Evolutionary conservation across 495 filamentous ascomycete species (phyloP), one percentile per base, ranked within the genome.

Genomic region (Penicillium argentinense): DNA sequence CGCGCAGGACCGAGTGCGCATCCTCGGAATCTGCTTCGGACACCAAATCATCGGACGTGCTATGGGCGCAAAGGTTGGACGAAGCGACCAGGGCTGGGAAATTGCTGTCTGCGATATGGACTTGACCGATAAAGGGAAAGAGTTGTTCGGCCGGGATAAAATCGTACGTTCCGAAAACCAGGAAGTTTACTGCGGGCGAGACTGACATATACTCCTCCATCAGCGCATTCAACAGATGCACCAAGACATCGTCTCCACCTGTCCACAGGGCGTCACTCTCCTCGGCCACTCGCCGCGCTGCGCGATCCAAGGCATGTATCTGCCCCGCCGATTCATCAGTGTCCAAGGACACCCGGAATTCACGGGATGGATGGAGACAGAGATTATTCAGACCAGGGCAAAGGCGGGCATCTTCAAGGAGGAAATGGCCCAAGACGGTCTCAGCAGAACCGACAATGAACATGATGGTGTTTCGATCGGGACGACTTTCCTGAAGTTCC

Each of bases 311-410:
- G 88, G 86, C 43, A 90, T 96, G 81, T 85, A 93, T 60, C 55
- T 74, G 7, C 79, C 83, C 14, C 69, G 72, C 11, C 70, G 74
- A 5, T 71, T 87, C 49, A 83, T 97, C 24, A 86, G 88, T 0
- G 82, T 96, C 3, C 91, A 97, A 63, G 91, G 90, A 4, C 92
- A 97, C 60, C 92, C 92, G 5, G 92, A 97, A 65, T 96, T 93
- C 59, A 88, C 75, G 3, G 74, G 71, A 39, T 81, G 85, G 26
- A 92, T 96, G 46, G 77, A 90, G 49, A 68, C 63, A 6, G 86
- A 91, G 66, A 61, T 96, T 21, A 66, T 95, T 29, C 68, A 74
- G 21, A 47, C 62, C 32, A 70, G 90, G 23, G 78, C 85, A 42
- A 62, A 68, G 34, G 56, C 57, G 32, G 87, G 85, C 3, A 73